phyloP scores from a whole-genome alignment of 164 flowering plant genomes.

The Platanus orientalis region DNA sequence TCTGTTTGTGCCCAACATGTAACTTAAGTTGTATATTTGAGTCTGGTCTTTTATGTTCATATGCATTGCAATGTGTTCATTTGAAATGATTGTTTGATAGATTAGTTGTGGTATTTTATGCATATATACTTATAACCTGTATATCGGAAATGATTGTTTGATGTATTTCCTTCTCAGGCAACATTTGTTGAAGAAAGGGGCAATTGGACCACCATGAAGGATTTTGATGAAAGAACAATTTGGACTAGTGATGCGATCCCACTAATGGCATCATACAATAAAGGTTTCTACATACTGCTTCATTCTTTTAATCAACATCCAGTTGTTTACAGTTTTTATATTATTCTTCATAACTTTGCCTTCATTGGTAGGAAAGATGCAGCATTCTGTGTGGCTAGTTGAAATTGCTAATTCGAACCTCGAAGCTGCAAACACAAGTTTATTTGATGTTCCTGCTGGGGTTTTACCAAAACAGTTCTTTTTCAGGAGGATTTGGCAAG shows the following conservation, averaged over 20 bases:
- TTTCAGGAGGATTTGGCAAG: constrained; percentile 92
- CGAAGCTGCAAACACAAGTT: constrained; percentile 33
- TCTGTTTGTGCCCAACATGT: neutral
- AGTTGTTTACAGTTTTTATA: neutral
- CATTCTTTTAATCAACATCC: neutral
- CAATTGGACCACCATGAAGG: constrained; percentile 58
- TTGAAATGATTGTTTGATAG: constrained; percentile 3
- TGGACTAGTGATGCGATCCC: constrained; percentile 89
- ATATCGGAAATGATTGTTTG: constrained; percentile 2
- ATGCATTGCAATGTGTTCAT: neutral
- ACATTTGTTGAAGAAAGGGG: constrained; percentile 77
- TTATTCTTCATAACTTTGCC: neutral
- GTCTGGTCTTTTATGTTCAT: neutral
- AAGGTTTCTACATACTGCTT: constrained; percentile 39
- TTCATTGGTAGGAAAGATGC: constrained; percentile 71
- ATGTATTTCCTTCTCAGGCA: constrained; percentile 34
- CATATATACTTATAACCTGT: neutral
- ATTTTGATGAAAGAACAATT: constrained; percentile 85
- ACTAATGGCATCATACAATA: constrained; percentile 78
- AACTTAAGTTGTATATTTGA: neutral
- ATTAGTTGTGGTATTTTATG: neutral
- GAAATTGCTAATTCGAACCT: constrained; percentile 39
- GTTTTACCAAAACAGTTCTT: constrained; percentile 44
- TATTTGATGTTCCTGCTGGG: constrained; percentile 38
- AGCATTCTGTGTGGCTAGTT: constrained; percentile 80